These are phyloP conservation scores for Dovyalis caffra DNA, from an alignment of 345 rosid species.

Conservation along the genomic window DNA sequence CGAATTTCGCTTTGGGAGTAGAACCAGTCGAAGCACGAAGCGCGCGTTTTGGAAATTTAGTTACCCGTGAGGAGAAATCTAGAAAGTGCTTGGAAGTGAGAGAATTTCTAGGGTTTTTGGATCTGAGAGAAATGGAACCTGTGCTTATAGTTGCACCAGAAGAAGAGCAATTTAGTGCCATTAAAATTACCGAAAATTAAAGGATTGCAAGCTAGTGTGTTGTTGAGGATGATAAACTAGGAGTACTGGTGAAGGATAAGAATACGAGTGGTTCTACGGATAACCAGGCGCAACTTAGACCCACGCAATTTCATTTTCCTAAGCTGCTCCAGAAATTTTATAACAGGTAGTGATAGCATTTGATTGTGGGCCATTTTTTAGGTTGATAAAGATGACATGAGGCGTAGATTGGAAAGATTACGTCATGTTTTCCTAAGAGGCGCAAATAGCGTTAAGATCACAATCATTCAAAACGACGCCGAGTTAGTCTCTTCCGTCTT, in stretches of 20 bases:
- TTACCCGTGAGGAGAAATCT: constrained; percentile 21
- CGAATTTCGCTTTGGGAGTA: constrained; percentile 62
- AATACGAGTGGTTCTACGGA: neutral
- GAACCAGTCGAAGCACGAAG: constrained; percentile 51
- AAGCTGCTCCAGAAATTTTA: neutral
- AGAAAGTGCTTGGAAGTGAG: constrained; percentile 12
- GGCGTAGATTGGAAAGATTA: neutral
- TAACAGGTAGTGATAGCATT: neutral
- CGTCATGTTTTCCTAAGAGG: neutral
- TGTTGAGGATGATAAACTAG: too few relatives aligned
- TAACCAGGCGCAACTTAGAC: neutral
- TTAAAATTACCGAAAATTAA: neutral
- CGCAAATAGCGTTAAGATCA: neutral
- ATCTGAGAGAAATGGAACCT: constrained; percentile 27
- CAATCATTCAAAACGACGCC: neutral
- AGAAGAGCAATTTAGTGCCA: constrained; percentile 28
- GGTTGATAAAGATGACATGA: neutral
- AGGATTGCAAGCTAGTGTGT: neutral
- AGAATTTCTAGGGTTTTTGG: constrained; percentile 22
- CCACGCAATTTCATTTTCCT: neutral
- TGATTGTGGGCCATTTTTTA: neutral
- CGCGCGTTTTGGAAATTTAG: constrained; percentile 22
- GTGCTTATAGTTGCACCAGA: constrained; percentile 20
- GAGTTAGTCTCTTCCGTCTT: neutral
- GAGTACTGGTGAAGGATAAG: neutral